Conservation (phyloP, 164 flowering plant genomes). For the Tetrastigma voinierianum region DNA sequence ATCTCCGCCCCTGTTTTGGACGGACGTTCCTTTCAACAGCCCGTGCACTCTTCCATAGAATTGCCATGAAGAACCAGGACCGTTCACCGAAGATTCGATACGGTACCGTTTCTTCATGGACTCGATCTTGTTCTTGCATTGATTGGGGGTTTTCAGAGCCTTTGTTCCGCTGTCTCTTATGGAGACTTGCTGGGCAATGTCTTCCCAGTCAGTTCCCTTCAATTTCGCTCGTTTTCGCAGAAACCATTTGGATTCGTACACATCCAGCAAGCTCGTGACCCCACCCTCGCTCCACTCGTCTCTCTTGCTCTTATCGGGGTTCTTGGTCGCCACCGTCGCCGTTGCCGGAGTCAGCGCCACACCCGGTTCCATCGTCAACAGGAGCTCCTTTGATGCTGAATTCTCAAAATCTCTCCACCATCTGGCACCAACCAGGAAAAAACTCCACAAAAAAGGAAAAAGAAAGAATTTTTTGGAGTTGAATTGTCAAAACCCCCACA, state of each 20-base stretch:
- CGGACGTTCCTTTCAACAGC: slow-evolving; percentile 15
- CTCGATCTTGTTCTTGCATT: slow-evolving; percentile 30
- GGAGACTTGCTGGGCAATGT: slow-evolving; percentile 24
- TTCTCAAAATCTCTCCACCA: no score
- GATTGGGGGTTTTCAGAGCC: slow-evolving; percentile 20
- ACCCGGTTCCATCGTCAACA: slow-evolving; percentile 1
- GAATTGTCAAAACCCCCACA: no score
- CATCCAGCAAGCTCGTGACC: slow-evolving; percentile 15
- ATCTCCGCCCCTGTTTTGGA: slow-evolving; percentile 6
- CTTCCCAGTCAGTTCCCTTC: slow-evolving; percentile 30
- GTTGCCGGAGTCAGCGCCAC: slow-evolving; percentile 1
- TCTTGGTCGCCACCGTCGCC: background rate
- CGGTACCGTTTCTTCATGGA: slow-evolving; percentile 31
- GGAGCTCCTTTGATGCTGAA: no score
- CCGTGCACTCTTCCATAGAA: slow-evolving; percentile 21
- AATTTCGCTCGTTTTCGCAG: slow-evolving; percentile 26
- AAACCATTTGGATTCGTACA: slow-evolving; percentile 25
- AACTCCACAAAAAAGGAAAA: no score
- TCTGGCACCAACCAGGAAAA: no score
- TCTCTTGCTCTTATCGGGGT: slow-evolving; percentile 23
- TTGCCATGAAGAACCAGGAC: slow-evolving; percentile 19
- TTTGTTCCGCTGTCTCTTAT: slow-evolving; percentile 10
- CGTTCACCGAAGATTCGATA: slow-evolving; percentile 10
- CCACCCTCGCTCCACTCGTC: slow-evolving; percentile 34
- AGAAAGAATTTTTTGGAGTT: no score